Base-by-base conservation (phyloP, 345 rosid genomes). In the Acer saccharum region DNA sequence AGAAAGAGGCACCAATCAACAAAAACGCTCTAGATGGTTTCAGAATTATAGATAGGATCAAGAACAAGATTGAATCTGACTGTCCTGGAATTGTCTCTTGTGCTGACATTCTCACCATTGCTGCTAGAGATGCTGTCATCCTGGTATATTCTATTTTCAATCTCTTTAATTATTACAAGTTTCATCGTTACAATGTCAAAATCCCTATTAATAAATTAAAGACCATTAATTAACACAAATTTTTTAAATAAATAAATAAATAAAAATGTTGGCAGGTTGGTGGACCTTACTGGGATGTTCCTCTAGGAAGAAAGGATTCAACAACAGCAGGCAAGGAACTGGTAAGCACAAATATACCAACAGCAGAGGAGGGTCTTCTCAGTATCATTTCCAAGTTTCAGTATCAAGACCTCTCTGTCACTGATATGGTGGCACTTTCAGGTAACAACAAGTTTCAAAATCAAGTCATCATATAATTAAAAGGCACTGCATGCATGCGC, bases 221-320 rank as follows among this genome's bases (percentile, higher is more conserved):
- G 35, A 32, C 3, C 35, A 32, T 32, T 4, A 29, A 29, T 29
- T 29, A 32, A 32, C 3, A 0, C 35, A 32, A 4, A 35, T 35
- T 35, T 35, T 6, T 35, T 35, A 35, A 35, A 35, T 35, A 35
- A 35, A 32, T 35, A 35, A 35, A 32, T 32, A 32, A 32, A 35
- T 35, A 41, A 57, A 73, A 52, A 32, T 72, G 10, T 61, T 18
- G 39, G 18, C 83, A 93, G 98, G 98, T 95, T 65, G 98, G 98
- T 39, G 99, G 98, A 66, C 97, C 99, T 25, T 89, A 91, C 63
- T 95, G 99, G 99, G 94, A 93, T 73, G 97, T 95, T 81, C 97
- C 93, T 3, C 80, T 93, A 43, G 98, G 99, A 79, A 92, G 99
- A 84, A 95, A 91, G 76, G 99, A 95, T 85, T 92, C 99, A 7